These are phyloP conservation scores for Pyrus pyrifolia DNA, from an alignment of 306 rosid species.

Conservation along the genomic window DNA sequence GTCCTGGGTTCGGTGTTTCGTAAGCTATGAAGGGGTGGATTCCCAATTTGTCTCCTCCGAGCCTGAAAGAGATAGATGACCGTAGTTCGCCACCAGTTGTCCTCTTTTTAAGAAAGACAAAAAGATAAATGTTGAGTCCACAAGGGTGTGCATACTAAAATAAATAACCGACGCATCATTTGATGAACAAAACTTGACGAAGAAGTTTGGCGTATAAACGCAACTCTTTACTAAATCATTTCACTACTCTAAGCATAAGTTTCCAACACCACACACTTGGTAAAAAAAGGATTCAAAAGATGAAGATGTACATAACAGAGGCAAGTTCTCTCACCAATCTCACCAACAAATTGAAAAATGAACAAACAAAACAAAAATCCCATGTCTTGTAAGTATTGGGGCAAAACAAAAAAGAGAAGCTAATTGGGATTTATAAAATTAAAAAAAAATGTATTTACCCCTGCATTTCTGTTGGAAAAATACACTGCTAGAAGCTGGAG, in stretches of 20 bases:
- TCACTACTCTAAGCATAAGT: constrained; percentile 17
- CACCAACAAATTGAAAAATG: constrained; percentile 34
- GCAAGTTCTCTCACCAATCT: constrained; percentile 18
- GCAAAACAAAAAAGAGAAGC: background rate
- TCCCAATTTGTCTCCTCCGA: no score
- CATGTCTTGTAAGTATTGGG: constrained; percentile 12
- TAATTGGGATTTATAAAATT: constrained; percentile 18
- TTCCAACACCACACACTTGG: constrained; percentile 31
- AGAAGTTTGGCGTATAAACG: background rate
- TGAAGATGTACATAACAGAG: constrained; percentile 37
- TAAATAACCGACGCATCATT: background rate
- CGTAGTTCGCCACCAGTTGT: no score
- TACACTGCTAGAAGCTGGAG: constrained; percentile 19
- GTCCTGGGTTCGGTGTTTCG: no score
- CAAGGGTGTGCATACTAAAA: background rate
- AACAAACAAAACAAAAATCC: background rate
- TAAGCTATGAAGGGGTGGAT: no score
- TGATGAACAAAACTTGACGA: background rate
- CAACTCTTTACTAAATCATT: constrained; percentile 6
- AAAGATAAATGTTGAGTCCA: no score
- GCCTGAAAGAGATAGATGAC: rapidly evolving
- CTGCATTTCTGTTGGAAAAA: constrained; percentile 25
- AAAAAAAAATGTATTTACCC: constrained; percentile 14
- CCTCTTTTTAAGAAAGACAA: no score
- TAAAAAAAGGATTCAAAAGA: constrained; percentile 21